phyloP scores from a whole-genome alignment of 2,329 filamentous ascomycete genomes.

The Claviceps spartinae region DNA sequence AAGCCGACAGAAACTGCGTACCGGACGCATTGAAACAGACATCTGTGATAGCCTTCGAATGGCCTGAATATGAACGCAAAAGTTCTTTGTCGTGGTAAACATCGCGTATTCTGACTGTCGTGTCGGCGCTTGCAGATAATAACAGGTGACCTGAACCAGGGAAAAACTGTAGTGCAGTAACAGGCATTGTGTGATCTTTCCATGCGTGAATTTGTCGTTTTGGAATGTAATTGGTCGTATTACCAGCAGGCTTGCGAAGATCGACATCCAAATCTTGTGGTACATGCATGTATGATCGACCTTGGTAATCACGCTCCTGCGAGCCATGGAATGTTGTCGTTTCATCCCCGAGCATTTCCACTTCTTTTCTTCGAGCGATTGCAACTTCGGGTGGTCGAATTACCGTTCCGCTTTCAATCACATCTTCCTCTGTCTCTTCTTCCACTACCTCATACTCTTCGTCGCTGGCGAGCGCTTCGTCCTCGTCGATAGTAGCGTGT shows the following conservation, averaged over 20 bases:
- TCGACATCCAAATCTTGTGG: constrained; percentile 83
- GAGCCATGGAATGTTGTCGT: constrained; percentile 78
- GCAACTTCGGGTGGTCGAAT: constrained; percentile 42
- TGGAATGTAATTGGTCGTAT: constrained; percentile 78
- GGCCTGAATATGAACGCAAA: constrained; percentile 80
- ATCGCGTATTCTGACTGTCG: constrained; percentile 88
- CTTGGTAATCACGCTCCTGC: constrained; percentile 81
- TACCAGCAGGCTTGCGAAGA: constrained; percentile 66
- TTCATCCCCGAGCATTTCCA: constrained; percentile 53
- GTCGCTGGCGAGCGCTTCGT: constrained; percentile 62
- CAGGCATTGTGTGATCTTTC: constrained; percentile 70
- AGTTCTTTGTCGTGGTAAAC: constrained; percentile 82
- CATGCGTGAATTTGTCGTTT: constrained; percentile 89
- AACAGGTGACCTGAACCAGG: constrained; percentile 77
- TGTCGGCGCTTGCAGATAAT: constrained; percentile 79
- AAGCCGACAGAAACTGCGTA: constrained; percentile 76
- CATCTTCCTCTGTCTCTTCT: constrained; percentile 60
- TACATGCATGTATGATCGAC: constrained; percentile 93
- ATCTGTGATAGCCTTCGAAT: constrained; percentile 81
- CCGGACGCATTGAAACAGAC: constrained; percentile 75
- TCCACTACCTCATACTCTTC: constrained; percentile 69
- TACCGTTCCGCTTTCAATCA: constrained; percentile 50
- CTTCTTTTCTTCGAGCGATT: constrained; percentile 41
- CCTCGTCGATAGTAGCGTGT: constrained; percentile 60
- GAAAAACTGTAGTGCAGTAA: constrained; percentile 84